Evolutionary conservation across 345 rosid species (phyloP), one percentile per base, ranked within the genome.

Genomic region (Syzygium aqueum): DNA sequence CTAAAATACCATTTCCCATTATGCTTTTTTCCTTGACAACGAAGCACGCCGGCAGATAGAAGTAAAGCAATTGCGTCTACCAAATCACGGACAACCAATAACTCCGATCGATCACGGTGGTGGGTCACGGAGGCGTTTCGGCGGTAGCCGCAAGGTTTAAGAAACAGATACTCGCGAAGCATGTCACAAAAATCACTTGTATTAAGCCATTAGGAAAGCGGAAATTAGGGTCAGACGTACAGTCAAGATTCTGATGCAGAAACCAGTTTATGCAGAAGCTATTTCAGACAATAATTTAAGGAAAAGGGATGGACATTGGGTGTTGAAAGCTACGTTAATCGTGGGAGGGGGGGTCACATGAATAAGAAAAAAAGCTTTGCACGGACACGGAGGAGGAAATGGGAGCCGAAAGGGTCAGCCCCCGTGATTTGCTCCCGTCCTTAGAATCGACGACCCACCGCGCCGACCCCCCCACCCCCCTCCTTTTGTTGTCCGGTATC

Each of bases 361-460:
- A 33, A 17, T 5, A 33, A 33, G 80, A 67, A 30, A 67, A 22
- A 43, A 43, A 43, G 46, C 46, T 22, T 67, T 37, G 80, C 80
- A 84, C 51, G 40, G 37, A n/a, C 77, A 49, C 33, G 43, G 27
- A 51, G 27, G 84, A 25, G 50, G 13, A 11, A 14, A 59, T 9
- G 51, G 30, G 22, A 46, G 51, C 25, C 43, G 53, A 51, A 43
- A 78, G 86, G 88, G 88, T 85, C 87, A 77, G 51, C 92, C 65
- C 92, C 92, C 94, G 94, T 85, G 88, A 91, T 87, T 92, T 53
- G 86, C 93, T 90, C 89, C n/a, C 40, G 52, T 78, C 89, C 86
- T 85, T 84, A 0, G 77, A 73, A 22, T 86, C 80, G 82, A 57
- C 63, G 73, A 33, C 40, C 13, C 8, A 1, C 56, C 21, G 46